Conservation (phyloP, 2,329 filamentous ascomycete genomes). For the Fusarium sp. region DNA sequence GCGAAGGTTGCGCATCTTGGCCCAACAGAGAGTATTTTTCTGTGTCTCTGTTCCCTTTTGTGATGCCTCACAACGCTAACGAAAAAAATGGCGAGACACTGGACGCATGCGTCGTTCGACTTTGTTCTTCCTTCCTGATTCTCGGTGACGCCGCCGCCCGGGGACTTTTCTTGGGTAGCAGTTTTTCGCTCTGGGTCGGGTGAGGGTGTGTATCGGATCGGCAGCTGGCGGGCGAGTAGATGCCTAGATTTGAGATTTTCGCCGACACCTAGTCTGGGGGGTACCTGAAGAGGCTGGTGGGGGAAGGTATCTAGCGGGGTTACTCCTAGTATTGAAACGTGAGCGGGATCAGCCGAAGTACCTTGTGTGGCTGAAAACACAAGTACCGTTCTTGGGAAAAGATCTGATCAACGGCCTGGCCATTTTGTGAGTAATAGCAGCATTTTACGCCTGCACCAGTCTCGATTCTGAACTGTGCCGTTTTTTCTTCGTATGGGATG, state of each 20-base stretch:
- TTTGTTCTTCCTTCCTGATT: constrained; percentile 20
- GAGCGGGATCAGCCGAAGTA: constrained; percentile 10
- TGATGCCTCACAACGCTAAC: constrained; percentile 8
- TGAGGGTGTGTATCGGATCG: constrained; percentile 41
- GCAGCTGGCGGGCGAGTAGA: constrained; percentile 39
- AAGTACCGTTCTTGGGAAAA: constrained; percentile 32
- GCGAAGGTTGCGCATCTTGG: constrained; percentile 85
- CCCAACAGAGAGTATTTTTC: not conserved
- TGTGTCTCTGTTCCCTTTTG: not conserved
- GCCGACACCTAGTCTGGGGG: not conserved
- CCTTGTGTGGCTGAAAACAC: constrained; percentile 12
- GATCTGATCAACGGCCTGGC: constrained; percentile 28
- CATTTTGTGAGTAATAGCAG: constrained; percentile 21
- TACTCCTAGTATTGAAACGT: too few relatives aligned
- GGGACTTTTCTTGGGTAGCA: constrained; percentile 12
- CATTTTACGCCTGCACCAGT: constrained; percentile 8
- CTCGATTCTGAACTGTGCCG: constrained; percentile 1
- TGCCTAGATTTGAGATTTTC: constrained; percentile 44
- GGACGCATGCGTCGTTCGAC: constrained; percentile 43
- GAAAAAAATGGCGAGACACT: constrained; percentile 31
- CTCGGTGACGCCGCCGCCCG: constrained; percentile 34
- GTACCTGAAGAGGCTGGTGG: not conserved
- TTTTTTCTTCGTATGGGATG: constrained; percentile 9
- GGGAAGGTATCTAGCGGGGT: not conserved
- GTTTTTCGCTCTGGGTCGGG: constrained; percentile 18